Evolutionary conservation across 2,329 filamentous ascomycete species (phyloP).

Genomic region (Scytalidium lignicola): DNA sequence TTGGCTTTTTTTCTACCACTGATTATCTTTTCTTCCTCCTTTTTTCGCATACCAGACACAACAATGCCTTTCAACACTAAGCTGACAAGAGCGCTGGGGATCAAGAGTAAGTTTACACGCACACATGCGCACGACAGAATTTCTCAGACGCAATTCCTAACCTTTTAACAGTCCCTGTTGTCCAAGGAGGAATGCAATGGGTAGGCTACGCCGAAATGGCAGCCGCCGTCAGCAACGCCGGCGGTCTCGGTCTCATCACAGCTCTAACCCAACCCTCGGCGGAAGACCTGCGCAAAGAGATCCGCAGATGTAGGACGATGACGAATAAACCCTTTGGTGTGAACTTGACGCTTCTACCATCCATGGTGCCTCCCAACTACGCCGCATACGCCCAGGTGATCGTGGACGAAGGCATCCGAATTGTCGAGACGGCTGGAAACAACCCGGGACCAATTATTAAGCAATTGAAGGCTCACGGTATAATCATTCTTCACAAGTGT

Average conservation of each 20-base stretch:
- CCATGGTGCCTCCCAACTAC: constrained; percentile 88
- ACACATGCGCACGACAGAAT: not conserved
- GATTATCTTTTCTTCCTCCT: not conserved
- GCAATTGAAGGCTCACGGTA: constrained; percentile 74
- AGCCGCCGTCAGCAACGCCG: constrained; percentile 73
- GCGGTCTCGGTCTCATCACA: constrained; percentile 76
- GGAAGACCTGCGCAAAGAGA: constrained; percentile 88
- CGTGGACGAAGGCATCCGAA: constrained; percentile 85
- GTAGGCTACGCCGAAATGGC: constrained; percentile 77
- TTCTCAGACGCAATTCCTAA: not conserved
- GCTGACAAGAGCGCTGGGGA: constrained; percentile 34
- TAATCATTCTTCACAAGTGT: constrained; percentile 91
- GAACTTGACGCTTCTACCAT: constrained; percentile 89
- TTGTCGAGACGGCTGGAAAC: constrained; percentile 93
- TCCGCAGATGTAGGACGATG: constrained; percentile 76
- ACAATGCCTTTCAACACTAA: constrained; percentile 35
- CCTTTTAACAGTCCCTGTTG: constrained; percentile 60
- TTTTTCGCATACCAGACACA: not conserved
- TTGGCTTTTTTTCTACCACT: not conserved
- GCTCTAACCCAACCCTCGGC: constrained; percentile 90
- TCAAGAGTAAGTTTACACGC: constrained; percentile 26
- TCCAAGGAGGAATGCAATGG: constrained; percentile 86
- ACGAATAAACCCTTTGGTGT: constrained; percentile 81
- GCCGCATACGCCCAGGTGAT: constrained; percentile 84
- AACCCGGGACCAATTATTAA: constrained; percentile 84